Base-by-base conservation (phyloP, 2,329 filamentous ascomycete species). In the Colletotrichum graminicola region DNA sequence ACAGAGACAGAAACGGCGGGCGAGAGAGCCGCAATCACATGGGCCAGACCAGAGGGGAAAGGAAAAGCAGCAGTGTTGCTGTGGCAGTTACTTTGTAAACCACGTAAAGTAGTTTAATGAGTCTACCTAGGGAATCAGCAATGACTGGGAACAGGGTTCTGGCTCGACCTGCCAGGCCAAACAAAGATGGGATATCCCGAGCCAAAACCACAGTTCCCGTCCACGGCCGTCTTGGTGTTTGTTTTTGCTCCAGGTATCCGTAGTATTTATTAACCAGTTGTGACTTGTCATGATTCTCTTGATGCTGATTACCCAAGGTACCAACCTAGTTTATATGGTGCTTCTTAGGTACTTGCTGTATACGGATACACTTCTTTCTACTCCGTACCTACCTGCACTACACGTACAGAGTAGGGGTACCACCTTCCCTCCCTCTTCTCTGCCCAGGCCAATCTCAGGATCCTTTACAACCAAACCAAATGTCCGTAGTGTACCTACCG, bases 391-490 rank as follows among this genome's bases (percentile, higher is more conserved):
- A 16, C 36, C 36, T 39, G 36, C 12, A 39, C 36, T 45, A 6
- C 12, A 45, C 18, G 16, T 21, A 32, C 45, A 64, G 64, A 67
- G 18, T 47, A 47, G 62, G 57, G 57, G 4, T 41, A 5, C 16
- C n/a, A n/a, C 39, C 14, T 23, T 11, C 36, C 12, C 36, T 39
- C 62, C 34, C 51, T 54, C 34, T 56, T 45, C 34, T 56, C 39
- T 57, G 49, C 49, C 41, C 51, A 32, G 29, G 3, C 51, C 43
- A 62, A 62, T 55, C 51, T 62, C 57, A 68, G 68, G 68, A 59
- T 71, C 68, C 54, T 68, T 36, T 59, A 41, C 66, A 51, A 26
- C 64, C 54, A 51, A 51, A 10, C 10, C 56, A 45, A 18, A 26
- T 14, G 41, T 6, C 67, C 62, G 47, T n/a, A n/a, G n/a, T 43